These are phyloP conservation scores for Podaxis sp. DNA, from an alignment of 768 basidiomycete genomes.

Conservation along the genomic window DNA sequence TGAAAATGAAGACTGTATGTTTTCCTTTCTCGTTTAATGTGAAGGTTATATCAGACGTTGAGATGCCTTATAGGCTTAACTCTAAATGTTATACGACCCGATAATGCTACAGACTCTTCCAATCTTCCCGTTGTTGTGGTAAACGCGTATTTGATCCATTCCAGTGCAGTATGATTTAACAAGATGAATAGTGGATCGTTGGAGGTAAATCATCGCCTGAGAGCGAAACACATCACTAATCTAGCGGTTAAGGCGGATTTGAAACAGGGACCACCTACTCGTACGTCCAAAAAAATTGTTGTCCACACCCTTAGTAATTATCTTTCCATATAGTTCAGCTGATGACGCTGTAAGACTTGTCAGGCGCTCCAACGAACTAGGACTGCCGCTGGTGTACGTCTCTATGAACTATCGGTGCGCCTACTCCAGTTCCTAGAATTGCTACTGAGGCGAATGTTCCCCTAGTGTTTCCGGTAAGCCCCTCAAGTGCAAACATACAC, in stretches of 20 bases:
- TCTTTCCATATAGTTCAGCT: constrained; percentile 36
- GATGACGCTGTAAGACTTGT: constrained; percentile 37
- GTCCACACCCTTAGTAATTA: background rate
- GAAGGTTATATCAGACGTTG: background rate
- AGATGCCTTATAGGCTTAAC: constrained; percentile 33
- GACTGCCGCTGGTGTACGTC: constrained; percentile 49
- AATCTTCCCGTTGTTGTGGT: constrained; percentile 53
- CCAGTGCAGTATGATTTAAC: background rate
- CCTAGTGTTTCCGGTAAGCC: constrained; percentile 25
- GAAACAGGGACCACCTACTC: constrained; percentile 25
- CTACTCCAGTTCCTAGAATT: background rate
- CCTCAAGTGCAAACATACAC: background rate
- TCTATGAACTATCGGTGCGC: constrained; percentile 50
- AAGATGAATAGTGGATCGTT: constrained; percentile 39
- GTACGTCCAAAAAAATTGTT: constrained; percentile 9
- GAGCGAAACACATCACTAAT: background rate
- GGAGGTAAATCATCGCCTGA: constrained; percentile 29
- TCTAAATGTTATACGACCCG: constrained; percentile 46
- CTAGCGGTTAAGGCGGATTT: constrained; percentile 24
- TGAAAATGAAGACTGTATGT: constrained; percentile 28
- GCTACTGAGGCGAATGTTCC: background rate
- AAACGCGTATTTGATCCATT: constrained; percentile 18
- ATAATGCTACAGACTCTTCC: constrained; percentile 29
- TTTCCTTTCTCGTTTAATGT: background rate
- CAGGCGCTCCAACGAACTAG: constrained; percentile 40